These are phyloP conservation scores for Hypoxylon sp. DNA, from an alignment of 2,329 filamentous ascomycete genomes.

Conservation along the genomic window DNA sequence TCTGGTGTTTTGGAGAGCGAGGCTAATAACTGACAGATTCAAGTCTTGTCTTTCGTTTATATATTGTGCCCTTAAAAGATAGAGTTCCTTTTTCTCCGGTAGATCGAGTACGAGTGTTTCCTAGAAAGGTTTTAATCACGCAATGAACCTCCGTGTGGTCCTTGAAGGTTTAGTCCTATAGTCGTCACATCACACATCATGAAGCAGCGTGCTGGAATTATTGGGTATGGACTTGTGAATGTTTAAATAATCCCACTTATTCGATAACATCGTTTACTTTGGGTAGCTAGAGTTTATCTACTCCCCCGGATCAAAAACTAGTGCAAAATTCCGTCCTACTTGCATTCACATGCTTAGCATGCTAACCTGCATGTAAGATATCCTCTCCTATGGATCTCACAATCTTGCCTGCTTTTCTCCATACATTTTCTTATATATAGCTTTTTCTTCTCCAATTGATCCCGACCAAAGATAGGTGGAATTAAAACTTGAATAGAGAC, in stretches of 20 bases:
- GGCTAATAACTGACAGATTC: neutral
- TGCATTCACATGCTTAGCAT: neutral
- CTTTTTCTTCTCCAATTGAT: neutral
- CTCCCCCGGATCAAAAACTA: constrained; percentile 2
- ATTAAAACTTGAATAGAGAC: too few relatives aligned
- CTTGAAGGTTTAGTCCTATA: neutral
- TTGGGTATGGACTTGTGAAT: neutral
- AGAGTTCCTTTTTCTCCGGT: constrained; percentile 2
- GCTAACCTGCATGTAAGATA: constrained; percentile 3
- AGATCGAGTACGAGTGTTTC: neutral
- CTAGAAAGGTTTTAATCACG: constrained; percentile 3
- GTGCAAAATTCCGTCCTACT: neutral
- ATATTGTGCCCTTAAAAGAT: neutral
- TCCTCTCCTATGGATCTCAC: constrained; percentile 12
- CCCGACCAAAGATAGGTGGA: neutral
- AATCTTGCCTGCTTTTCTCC: neutral
- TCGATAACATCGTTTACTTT: constrained; percentile 18
- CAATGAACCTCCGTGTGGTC: neutral
- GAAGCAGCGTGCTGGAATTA: neutral
- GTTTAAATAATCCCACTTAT: constrained; percentile 9
- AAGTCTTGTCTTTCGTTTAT: neutral
- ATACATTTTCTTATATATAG: neutral
- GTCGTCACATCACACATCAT: too few relatives aligned
- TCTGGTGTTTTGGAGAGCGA: neutral
- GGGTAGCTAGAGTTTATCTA: constrained; percentile 19